phyloP scores from a whole-genome alignment of 169 alveolate genomes.

The Eimeria maxima region DNA sequence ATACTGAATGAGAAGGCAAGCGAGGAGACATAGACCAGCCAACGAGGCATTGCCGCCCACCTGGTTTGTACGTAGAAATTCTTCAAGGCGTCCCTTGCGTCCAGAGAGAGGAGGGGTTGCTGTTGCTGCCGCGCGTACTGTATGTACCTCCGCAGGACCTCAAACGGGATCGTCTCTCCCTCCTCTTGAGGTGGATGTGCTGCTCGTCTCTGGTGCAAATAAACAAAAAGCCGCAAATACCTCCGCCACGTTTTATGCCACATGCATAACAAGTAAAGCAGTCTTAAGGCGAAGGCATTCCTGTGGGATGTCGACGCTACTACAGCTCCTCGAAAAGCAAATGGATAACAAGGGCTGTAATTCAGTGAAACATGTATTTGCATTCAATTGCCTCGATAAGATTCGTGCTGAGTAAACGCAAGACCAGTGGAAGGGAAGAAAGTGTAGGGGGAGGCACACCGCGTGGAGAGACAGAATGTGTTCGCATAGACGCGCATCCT shows the following conservation, averaged over 20 bases:
- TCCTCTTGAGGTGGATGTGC: slow-evolving; percentile 71
- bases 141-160: slow-evolving; percentile 92
- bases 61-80: slow-evolving; percentile 98
- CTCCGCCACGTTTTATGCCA: neutral
- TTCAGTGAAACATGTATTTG: neutral
- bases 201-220: slow-evolving; percentile 17
- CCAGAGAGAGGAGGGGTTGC: slow-evolving; percentile 97
- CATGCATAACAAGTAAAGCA: neutral
- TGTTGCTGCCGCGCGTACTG: slow-evolving; percentile 93
- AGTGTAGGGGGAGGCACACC: slow-evolving; percentile 17
- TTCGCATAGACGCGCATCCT: slow-evolving; percentile 95
- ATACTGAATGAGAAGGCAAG: neutral
- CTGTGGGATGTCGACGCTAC: neutral
- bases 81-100: slow-evolving; percentile 96
- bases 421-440: neutral
- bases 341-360: neutral
- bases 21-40: neutral
- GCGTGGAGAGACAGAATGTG: slow-evolving; percentile 94
- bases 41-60: slow-evolving; percentile 27
- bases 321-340: neutral
- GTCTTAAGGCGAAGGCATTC: neutral
- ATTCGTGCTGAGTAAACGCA: neutral
- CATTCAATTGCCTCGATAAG: neutral
- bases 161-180: slow-evolving; percentile 89
- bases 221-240: neutral